Base-by-base conservation (phyloP, 2,329 filamentous ascomycete species). In the Aspergillus tubingensis region DNA sequence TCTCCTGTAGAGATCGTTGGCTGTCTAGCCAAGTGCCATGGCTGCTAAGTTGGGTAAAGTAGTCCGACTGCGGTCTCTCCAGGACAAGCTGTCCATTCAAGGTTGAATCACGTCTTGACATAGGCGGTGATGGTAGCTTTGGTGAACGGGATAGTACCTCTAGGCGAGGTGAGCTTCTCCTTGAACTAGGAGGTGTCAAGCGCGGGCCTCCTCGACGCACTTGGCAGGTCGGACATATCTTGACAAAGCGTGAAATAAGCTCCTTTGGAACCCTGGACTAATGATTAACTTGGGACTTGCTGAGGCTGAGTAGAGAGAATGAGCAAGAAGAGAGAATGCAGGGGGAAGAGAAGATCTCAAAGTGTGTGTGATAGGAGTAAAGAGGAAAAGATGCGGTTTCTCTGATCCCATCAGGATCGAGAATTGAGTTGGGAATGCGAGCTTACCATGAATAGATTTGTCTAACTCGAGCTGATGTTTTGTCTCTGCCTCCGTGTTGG, bases 401-500 rank as follows among this genome's bases (percentile, higher is more conserved):
- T 36, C 32, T 36, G 11, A 36, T 11, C 11, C 13, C 15, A 17
- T 13, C 25, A 30, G 44, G 8, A n/a, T 48, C 15, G 23, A 11
- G 27, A 5, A 30, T 15, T 30, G 15, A 49, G 11, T 23, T 15
- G 44, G 15, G 23, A 2, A 49, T 27, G 2, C n/a, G 32, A 8
- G 30, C 75, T 32, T 75, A 82, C 81, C 81, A 83, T 62, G 81
- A 82, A 66, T 81, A 83, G 49, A 79, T 75, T 48, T 78, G 76
- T 55, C 81, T 75, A 49, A 83, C 81, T 61, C 82, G 78, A 8
- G 79, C 79, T n/a, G 81, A 83, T 17, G 81, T 83, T 65, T 82
- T 82, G 68, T 83, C 81, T 54, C 81, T 75, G n/a, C 81, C 81
- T 55, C 81, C 81, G 67, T 83, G 81, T 58, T 82, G 79, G 47